A percentile compares a stretch with the other conserved stretches of the same genome.
Conservation (phyloP, 2,329 filamentous ascomycete species). For the Colletotrichum sp. region DNA sequence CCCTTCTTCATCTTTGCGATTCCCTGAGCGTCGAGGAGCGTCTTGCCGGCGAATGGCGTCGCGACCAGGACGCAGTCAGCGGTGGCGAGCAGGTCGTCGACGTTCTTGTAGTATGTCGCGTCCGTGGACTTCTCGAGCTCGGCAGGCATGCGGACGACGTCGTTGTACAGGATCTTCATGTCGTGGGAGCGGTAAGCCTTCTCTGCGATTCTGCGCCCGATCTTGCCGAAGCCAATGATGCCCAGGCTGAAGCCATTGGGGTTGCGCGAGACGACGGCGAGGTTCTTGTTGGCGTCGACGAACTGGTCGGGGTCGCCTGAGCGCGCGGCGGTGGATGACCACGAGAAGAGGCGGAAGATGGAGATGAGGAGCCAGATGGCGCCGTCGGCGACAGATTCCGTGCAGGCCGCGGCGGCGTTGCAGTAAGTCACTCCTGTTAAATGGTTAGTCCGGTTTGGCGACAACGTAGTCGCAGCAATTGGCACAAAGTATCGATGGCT, state of each 20-base stretch:
- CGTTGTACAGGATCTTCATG: constrained; percentile 65
- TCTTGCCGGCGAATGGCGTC: constrained; percentile 71
- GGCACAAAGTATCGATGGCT: not conserved
- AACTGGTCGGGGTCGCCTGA: constrained; percentile 18
- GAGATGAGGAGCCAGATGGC: constrained; percentile 20
- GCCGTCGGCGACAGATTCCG: constrained; percentile 19
- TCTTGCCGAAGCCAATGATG: constrained; percentile 66
- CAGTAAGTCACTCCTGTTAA: not conserved
- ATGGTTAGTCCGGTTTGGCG: not conserved
- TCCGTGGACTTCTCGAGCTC: constrained; percentile 36
- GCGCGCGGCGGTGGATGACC: constrained; percentile 12
- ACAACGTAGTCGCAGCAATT: not conserved
- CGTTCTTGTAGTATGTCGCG: constrained; percentile 41
- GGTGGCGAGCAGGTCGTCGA: constrained; percentile 19
- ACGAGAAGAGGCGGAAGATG: constrained; percentile 18
- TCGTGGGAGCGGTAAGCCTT: constrained; percentile 56
- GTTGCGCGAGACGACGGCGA: constrained; percentile 10
- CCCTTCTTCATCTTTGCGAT: constrained; percentile 75
- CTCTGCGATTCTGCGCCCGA: constrained; percentile 53
- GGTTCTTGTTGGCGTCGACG: constrained; percentile 19
- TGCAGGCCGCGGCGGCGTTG: constrained; percentile 16
- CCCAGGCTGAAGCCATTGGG: constrained; percentile 40
- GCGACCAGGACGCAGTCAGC: constrained; percentile 68
- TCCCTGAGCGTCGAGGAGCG: constrained; percentile 66
- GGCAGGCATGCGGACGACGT: constrained; percentile 43